Conservation (phyloP, 73 alveolate genomes). For the Tetrahymena borealis region DNA sequence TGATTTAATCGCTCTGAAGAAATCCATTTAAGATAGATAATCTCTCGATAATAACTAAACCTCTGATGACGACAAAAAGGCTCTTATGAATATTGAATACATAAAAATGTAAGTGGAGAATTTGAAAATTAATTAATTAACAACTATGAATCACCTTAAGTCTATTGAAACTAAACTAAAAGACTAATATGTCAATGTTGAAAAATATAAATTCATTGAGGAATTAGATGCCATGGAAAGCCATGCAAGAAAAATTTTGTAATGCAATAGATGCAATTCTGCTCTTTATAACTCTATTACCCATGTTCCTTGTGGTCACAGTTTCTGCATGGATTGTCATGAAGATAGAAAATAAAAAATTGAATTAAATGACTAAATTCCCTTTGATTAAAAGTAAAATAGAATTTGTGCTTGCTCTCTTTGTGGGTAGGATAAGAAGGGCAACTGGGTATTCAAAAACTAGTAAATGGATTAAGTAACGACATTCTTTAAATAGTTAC, state of each 20-base stretch:
- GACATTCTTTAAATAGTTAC: background rate
- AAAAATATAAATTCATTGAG: background rate
- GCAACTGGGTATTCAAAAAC: background rate
- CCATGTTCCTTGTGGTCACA: background rate
- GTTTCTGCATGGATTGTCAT: background rate
- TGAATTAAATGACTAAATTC: background rate
- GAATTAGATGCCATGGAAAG: background rate
- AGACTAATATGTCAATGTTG: background rate
- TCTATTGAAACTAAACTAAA: background rate
- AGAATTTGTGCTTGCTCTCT: background rate
- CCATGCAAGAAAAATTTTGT: background rate
- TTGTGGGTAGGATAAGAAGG: background rate
- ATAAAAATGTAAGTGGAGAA: background rate
- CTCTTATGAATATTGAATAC: background rate
- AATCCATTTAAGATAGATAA: background rate
- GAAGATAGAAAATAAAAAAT: background rate
- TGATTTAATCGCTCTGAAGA: background rate
- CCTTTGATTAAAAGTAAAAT: background rate
- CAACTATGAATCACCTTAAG: background rate
- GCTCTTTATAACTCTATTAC: background rate
- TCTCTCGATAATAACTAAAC: background rate
- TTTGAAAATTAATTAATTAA: background rate
- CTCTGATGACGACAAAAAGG: background rate
- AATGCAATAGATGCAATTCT: background rate
- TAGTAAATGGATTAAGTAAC: background rate